phyloP scores from a whole-genome alignment of 257 asterid genomes.

The Solanum bulbocastanum region DNA sequence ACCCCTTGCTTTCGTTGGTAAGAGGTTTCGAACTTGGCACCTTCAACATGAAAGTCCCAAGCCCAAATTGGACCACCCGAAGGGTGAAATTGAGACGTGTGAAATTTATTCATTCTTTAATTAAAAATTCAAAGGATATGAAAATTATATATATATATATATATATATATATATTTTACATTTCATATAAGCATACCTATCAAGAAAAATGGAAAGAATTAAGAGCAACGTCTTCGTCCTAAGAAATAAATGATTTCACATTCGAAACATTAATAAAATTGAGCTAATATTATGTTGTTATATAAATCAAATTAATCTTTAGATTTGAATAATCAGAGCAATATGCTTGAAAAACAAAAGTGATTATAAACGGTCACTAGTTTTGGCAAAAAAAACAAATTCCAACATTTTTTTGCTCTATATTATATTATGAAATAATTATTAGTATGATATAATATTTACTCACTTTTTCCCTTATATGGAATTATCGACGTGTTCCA shows the following conservation, averaged over 20 bases:
- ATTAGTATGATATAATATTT: neutral
- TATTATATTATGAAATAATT: neutral
- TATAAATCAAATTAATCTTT: too few relatives aligned
- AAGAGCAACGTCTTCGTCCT: neutral
- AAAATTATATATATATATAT: too few relatives aligned
- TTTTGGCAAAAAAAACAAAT: conserved; percentile 4
- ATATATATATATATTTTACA: too few relatives aligned
- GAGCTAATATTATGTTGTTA: neutral
- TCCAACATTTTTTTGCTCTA: conserved; percentile 13
- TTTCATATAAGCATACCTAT: too few relatives aligned
- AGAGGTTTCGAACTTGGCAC: too few relatives aligned
- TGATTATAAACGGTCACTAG: conserved; percentile 1
- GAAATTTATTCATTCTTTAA: too few relatives aligned
- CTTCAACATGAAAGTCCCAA: too few relatives aligned
- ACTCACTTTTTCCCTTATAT: conserved; percentile 3
- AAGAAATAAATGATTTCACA: neutral
- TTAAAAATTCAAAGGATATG: too few relatives aligned
- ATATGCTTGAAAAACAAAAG: neutral
- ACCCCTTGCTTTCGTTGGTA: too few relatives aligned
- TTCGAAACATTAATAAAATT: neutral
- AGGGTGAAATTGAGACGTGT: too few relatives aligned
- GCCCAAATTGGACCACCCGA: too few relatives aligned
- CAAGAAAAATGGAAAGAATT: neutral
- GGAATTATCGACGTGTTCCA: conserved; percentile 6
- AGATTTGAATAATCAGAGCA: too few relatives aligned